phyloP scores from a whole-genome alignment of 1,139 yeast genomes.

The Candida glucosophila region DNA sequence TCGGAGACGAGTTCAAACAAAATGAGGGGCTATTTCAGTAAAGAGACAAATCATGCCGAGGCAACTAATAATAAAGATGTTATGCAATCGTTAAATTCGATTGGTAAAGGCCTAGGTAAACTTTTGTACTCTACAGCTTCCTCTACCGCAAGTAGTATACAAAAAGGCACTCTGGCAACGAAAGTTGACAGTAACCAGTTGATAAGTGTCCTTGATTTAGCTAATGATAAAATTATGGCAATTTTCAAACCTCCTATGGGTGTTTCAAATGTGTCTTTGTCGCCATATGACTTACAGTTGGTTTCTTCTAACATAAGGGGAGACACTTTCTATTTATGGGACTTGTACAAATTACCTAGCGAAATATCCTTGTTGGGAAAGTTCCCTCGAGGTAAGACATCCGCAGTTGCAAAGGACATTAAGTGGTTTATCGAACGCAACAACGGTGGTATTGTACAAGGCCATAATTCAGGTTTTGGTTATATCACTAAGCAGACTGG shows the following conservation, averaged over 20 bases:
- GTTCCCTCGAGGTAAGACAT: slow-evolving; percentile 56
- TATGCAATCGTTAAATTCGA: slow-evolving; percentile 17
- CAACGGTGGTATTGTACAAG: slow-evolving; percentile 7
- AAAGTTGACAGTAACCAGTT: slow-evolving; percentile 25
- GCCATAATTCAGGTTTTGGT: slow-evolving; percentile 40
- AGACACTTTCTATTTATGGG: slow-evolving; percentile 60
- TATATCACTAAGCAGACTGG: slow-evolving; percentile 50
- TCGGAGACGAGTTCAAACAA: slow-evolving; percentile 42
- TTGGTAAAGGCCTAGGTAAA: slow-evolving; percentile 25
- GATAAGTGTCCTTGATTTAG: slow-evolving; percentile 38
- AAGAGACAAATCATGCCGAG: slow-evolving; percentile 6
- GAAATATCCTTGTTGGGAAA: slow-evolving; percentile 52
- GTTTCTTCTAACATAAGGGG: slow-evolving; percentile 55
- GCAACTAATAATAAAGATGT: slow-evolving; percentile 9
- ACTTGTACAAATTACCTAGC: slow-evolving; percentile 42
- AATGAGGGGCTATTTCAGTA: slow-evolving; percentile 28
- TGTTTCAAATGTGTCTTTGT: slow-evolving; percentile 49
- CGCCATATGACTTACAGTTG: slow-evolving; percentile 54
- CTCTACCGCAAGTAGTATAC: slow-evolving; percentile 20
- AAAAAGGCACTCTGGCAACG: slow-evolving; percentile 17
- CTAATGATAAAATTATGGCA: slow-evolving; percentile 36
- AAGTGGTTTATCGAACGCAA: slow-evolving; percentile 40
- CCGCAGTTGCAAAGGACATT: slow-evolving; percentile 43
- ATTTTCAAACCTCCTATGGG: slow-evolving; percentile 56
- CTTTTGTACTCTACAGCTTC: slow-evolving; percentile 31